A percentile compares a stretch with the other conserved stretches of the same genome.
Evolutionary conservation across 2,329 filamentous ascomycete genomes (phyloP).

Genomic region (Microdochium bolleyi): DNA sequence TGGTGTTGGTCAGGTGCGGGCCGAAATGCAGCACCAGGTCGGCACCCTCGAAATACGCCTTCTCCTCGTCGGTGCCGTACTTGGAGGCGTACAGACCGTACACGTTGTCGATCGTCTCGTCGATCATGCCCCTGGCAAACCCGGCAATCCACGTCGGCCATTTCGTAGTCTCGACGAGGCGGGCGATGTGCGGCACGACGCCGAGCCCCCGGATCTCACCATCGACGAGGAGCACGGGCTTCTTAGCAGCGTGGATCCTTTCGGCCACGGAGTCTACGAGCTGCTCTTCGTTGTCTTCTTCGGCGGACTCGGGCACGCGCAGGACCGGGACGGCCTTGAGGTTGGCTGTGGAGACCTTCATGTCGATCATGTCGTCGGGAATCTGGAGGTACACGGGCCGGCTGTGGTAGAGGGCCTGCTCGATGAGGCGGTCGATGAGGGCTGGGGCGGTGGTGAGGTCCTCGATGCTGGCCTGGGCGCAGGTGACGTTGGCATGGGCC

Average conservation of each 20-base stretch:
- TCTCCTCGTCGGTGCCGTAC: slow-evolving; percentile 23
- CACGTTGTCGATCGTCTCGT: slow-evolving; percentile 37
- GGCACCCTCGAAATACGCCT: slow-evolving; percentile 27
- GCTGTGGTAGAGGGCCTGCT: slow-evolving; percentile 41
- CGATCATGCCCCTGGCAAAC: slow-evolving; percentile 41
- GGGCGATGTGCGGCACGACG: slow-evolving; percentile 31
- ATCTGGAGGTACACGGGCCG: slow-evolving; percentile 49
- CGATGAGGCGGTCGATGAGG: slow-evolving; percentile 42
- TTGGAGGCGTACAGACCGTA: slow-evolving; percentile 39
- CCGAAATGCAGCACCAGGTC: slow-evolving; percentile 39
- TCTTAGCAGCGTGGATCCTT: slow-evolving; percentile 33
- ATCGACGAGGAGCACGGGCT: slow-evolving; percentile 43
- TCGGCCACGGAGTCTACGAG: slow-evolving; percentile 25
- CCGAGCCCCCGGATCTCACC: slow-evolving; percentile 34
- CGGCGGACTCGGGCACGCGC: slow-evolving; percentile 6
- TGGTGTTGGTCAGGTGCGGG: slow-evolving; percentile 36
- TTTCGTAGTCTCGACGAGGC: slow-evolving; percentile 30
- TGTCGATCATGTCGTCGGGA: slow-evolving; percentile 42
- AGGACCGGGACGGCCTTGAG: slow-evolving; percentile 15
- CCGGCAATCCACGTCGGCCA: slow-evolving; percentile 39
- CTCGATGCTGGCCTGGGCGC: slow-evolving; percentile 36
- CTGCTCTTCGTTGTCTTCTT: slow-evolving; percentile 12
- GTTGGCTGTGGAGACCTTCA: slow-evolving; percentile 20
- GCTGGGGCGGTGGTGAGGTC: slow-evolving; percentile 35
- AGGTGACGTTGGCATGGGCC: slow-evolving; percentile 40